Base-by-base conservation (phyloP, 169 alveolate species). In the Plasmodium reichenowi region DNA sequence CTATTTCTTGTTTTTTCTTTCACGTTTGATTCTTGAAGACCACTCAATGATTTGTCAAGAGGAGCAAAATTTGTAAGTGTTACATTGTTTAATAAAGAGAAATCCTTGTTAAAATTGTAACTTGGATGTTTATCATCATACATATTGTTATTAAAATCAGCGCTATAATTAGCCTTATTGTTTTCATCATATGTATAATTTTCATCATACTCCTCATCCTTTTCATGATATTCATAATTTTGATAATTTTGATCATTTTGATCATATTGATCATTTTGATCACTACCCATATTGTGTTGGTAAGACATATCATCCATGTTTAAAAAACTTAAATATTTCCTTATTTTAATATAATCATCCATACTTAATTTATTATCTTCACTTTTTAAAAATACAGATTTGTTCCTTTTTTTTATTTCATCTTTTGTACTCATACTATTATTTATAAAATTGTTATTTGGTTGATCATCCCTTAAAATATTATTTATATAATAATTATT, bases 351-450 rank as follows among this genome's bases (percentile, higher is more conserved):
- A 64, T 48, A 67, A 22, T 64, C 76, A 20, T 78, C 89, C 47
- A 56, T 59, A 1, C 26, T 12, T 64, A 78, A 78, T 26, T 56
- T 78, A 45, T 48, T 50, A 12, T 47, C 13, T 3, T 66, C 59
- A 22, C 59, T 67, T 38, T 47, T 66, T 15, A 48, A 64, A 43
- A 78, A 10, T 68, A 24, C 22, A 38, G 50, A 15, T 59, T 64
- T 74, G 10, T 32, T 78, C 50, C 89, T 20, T 70, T 78, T 78
- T 66, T 59, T 59, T 50, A 29, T 64, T 66, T 78, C 24, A 71
- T 59, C 29, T 50, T 45, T 60, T n/a, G 64, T 45, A 4, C 9
- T 13, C 2, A 43, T 67, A 38, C 43, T n/a, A 43, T 67, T 43
- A 67, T 67, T 67, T 32, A 13, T 0, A n/a, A 43, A 67, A 32